Conservation (phyloP, 2,329 filamentous ascomycete genomes). For the Paraconiothyrium sp. region DNA sequence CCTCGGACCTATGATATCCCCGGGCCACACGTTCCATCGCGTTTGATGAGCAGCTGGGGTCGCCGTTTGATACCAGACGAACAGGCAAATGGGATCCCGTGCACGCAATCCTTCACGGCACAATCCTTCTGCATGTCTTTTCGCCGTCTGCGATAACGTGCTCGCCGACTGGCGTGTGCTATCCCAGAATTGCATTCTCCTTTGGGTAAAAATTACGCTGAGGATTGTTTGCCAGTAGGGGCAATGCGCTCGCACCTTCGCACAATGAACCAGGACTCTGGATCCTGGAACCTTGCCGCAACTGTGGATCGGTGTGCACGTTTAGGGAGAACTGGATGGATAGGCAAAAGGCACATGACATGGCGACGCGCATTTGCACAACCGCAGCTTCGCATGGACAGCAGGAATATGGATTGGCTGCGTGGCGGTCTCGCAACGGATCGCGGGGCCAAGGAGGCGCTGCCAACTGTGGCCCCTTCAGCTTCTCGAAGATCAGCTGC, state of each 20-base stretch:
- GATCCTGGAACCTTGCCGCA: not conserved
- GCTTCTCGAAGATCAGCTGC: slow-evolving; percentile 9
- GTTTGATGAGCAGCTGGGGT: slow-evolving; percentile 3
- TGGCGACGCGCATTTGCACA: slow-evolving; percentile 8
- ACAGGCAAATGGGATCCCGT: not conserved
- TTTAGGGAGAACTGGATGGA: not conserved
- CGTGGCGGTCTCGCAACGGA: slow-evolving; percentile 2
- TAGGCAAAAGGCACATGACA: slow-evolving; percentile 6
- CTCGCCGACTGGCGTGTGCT: not conserved
- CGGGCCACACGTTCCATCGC: not conserved
- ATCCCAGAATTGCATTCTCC: not conserved
- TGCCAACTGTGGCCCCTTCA: not conserved
- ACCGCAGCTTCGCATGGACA: not conserved
- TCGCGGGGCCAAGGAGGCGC: not conserved
- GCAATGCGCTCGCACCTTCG: not conserved
- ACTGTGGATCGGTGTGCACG: slow-evolving; percentile 9
- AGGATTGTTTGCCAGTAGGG: not conserved
- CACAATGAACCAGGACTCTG: not conserved
- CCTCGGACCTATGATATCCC: not conserved
- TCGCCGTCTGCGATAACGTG: not conserved
- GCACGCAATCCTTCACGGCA: not conserved
- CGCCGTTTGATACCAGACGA: not conserved
- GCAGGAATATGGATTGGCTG: not conserved
- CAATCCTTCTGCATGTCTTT: not conserved
- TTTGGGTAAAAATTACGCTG: not conserved